Evolutionary conservation across 208 protist species (phyloP).

Genomic region (Leishmania turanica): DNA sequence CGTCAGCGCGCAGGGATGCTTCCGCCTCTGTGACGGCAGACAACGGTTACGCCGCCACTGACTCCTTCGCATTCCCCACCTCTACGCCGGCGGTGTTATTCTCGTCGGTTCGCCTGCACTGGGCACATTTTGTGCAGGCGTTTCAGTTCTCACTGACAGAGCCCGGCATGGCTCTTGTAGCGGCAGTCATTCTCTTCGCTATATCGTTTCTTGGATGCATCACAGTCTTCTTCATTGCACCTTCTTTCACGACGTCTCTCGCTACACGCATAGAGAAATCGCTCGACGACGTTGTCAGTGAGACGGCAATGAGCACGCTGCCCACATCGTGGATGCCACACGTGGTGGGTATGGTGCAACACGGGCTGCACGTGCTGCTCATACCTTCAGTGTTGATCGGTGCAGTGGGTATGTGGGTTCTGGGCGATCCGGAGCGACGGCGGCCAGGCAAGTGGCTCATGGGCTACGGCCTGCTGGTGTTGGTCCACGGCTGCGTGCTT

Average conservation of each 20-base stretch:
- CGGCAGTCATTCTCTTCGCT: conserved; percentile 13
- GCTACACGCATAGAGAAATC: background rate
- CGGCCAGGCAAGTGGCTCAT: conserved; percentile 7
- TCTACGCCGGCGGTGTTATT: background rate
- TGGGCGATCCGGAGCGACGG: conserved; percentile 1
- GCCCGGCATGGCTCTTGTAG: conserved; percentile 26
- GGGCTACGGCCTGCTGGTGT: background rate
- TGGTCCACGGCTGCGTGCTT: background rate
- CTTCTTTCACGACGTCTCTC: conserved; percentile 8
- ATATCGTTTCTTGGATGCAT: conserved; percentile 12
- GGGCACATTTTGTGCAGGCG: conserved; percentile 5
- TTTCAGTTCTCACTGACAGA: conserved; percentile 25
- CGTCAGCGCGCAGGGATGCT: background rate
- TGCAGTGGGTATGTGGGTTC: conserved; percentile 3
- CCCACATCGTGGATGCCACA: conserved; percentile 1
- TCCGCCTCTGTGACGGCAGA: background rate
- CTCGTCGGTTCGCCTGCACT: background rate
- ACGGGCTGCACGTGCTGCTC: background rate
- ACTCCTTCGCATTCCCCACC: background rate
- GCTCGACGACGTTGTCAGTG: background rate
- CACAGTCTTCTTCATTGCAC: conserved; percentile 15
- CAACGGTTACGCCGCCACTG: background rate
- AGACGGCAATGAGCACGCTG: too few species aligned
- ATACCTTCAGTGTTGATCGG: background rate
- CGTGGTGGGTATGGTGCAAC: conserved; percentile 2